Conservation (phyloP, 257 asterid genomes). For the Gynochthodes officinalis region DNA sequence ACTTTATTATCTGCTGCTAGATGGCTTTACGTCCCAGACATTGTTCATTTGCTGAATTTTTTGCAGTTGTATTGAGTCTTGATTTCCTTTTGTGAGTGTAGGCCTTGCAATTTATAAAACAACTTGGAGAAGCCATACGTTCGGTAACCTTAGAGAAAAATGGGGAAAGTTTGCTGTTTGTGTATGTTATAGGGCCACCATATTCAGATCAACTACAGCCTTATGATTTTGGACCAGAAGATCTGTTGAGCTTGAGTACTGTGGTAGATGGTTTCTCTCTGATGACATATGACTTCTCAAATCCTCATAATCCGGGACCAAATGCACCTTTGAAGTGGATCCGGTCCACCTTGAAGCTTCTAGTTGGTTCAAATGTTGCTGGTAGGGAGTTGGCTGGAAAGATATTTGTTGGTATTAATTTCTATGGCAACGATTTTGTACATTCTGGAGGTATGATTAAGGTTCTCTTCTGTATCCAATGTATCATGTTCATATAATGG, state of each 20-base stretch:
- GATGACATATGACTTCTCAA: constrained; percentile 94
- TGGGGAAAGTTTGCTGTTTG: constrained; percentile 46
- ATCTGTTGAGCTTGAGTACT: constrained; percentile 53
- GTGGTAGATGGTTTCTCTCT: constrained; percentile 89
- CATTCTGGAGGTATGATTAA: constrained; percentile 65
- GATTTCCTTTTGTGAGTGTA: constrained; percentile 26
- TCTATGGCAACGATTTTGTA: constrained; percentile 84
- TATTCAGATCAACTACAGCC: constrained; percentile 59
- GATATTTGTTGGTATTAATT: constrained; percentile 75
- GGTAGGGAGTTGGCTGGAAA: constrained; percentile 42
- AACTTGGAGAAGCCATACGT: constrained; percentile 91
- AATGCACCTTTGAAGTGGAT: constrained; percentile 95
- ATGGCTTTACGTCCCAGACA: background rate
- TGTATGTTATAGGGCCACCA: constrained; percentile 90
- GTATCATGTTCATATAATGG: background rate
- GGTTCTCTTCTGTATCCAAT: background rate
- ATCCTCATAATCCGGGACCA: constrained; percentile 96
- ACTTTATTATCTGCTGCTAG: background rate
- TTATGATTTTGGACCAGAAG: constrained; percentile 81
- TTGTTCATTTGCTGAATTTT: background rate
- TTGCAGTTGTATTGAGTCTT: background rate
- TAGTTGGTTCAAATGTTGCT: constrained; percentile 38
- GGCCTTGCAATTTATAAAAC: constrained; percentile 74
- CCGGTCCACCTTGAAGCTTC: constrained; percentile 55
- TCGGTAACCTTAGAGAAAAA: constrained; percentile 39